phyloP scores from a whole-genome alignment of 2,329 filamentous ascomycete species.

The Pyricularia sp. region DNA sequence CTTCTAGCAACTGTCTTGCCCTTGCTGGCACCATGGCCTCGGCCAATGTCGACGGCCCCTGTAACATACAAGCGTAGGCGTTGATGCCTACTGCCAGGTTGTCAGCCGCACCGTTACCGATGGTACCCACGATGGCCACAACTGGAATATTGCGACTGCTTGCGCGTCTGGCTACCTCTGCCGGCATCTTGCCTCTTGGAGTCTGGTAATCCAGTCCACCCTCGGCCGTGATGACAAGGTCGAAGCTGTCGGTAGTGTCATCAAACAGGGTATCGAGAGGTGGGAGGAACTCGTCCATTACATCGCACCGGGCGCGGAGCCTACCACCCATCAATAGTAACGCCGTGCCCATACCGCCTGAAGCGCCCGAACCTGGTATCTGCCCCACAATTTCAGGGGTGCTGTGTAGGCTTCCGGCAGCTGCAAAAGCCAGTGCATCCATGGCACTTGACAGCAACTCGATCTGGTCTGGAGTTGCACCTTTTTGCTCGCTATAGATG shows the following conservation, averaged over 20 bases:
- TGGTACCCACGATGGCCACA: constrained; percentile 26
- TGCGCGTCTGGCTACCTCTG: constrained; percentile 38
- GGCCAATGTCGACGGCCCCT: constrained; percentile 17
- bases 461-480: constrained; percentile 32
- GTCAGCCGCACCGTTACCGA: constrained; percentile 18
- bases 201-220: constrained; percentile 43
- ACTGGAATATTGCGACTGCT: constrained; percentile 35
- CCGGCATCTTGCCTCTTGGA: constrained; percentile 41
- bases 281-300: constrained; percentile 34
- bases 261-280: constrained; percentile 34
- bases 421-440: constrained; percentile 28
- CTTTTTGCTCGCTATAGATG: constrained; percentile 42
- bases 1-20: neutral
- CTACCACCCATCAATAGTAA: constrained; percentile 35
- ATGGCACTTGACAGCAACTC: constrained; percentile 30
- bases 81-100: constrained; percentile 23
- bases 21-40: constrained; percentile 14
- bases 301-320: constrained; percentile 36
- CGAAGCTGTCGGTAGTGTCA: constrained; percentile 20
- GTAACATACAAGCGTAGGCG: constrained; percentile 20
- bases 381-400: constrained; percentile 22
- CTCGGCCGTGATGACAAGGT: constrained; percentile 43
- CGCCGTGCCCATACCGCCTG: constrained; percentile 41
- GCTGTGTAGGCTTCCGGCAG: constrained; percentile 18
- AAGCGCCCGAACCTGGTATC: constrained; percentile 38